Evolutionary conservation across 768 basidiomycete genomes (phyloP).

Genomic region (Phanerochaete sordida): DNA sequence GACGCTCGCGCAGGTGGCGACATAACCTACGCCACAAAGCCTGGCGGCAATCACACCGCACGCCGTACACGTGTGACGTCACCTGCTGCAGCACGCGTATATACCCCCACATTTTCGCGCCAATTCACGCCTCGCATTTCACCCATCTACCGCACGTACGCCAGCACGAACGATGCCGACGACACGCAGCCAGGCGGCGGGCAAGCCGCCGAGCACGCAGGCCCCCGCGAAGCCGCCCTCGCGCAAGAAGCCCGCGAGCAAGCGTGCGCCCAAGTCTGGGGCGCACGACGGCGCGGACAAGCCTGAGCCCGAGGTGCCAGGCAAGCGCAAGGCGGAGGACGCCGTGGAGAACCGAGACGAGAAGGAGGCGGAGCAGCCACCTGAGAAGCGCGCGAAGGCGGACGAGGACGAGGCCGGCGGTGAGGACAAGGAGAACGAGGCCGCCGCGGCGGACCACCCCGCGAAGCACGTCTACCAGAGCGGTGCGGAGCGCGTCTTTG

Average conservation of each 20-base stretch:
- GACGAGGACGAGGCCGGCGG: constrained; percentile 7
- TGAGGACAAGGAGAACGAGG: constrained; percentile 6
- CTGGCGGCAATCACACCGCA: not conserved
- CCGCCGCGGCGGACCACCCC: not conserved
- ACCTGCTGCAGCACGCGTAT: not conserved
- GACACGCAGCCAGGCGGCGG: constrained; percentile 17
- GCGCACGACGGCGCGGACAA: not conserved
- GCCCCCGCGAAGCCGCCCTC: constrained; percentile 1
- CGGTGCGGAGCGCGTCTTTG: constrained; percentile 7
- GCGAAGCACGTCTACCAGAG: constrained; percentile 18
- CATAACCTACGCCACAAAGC: not conserved
- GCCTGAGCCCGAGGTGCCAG: constrained; percentile 8
- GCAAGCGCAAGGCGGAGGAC: constrained; percentile 20
- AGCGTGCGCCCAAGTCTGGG: not conserved
- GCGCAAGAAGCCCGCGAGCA: constrained; percentile 5
- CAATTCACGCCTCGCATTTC: not conserved
- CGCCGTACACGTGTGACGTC: not conserved
- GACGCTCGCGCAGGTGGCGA: too few species aligned
- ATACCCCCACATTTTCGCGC: not conserved
- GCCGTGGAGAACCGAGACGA: constrained; percentile 7
- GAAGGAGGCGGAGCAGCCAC: constrained; percentile 9
- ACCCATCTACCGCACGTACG: not conserved
- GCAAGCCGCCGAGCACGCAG: constrained; percentile 1
- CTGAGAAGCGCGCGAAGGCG: constrained; percentile 22
- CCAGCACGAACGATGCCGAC: constrained; percentile 15